These are phyloP conservation scores for Schwanniomyces yamadae DNA, from an alignment of 805 yeast genomes.

Conservation along the genomic window DNA sequence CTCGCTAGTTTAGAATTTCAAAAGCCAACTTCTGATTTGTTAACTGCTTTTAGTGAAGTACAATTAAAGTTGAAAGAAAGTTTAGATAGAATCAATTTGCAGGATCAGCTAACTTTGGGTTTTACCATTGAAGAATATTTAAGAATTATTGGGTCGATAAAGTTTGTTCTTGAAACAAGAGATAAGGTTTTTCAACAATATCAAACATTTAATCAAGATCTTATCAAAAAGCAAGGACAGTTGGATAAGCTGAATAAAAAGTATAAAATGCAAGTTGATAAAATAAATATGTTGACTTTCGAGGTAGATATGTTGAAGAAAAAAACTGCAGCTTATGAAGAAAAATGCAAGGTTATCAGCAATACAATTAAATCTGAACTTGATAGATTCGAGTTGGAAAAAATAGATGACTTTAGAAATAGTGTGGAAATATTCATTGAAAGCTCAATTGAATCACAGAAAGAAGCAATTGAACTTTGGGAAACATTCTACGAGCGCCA, in stretches of 20 bases:
- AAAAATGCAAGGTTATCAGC: slow-evolving; percentile 62
- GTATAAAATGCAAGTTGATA: slow-evolving; percentile 58
- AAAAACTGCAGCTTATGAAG: slow-evolving; percentile 52
- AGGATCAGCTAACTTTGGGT: slow-evolving; percentile 83
- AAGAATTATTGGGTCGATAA: slow-evolving; percentile 71
- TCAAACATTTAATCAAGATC: slow-evolving; percentile 44
- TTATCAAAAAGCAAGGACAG: slow-evolving; percentile 45
- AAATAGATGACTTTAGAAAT: slow-evolving; percentile 80
- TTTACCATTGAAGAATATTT: slow-evolving; percentile 85
- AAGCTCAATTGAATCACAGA: slow-evolving; percentile 87
- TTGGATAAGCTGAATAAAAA: slow-evolving; percentile 44
- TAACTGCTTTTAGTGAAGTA: slow-evolving; percentile 68
- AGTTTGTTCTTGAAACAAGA: slow-evolving; percentile 72
- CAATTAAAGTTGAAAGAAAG: slow-evolving; percentile 71
- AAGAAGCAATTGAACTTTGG: slow-evolving; percentile 86
- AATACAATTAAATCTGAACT: slow-evolving; percentile 68
- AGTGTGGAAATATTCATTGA: slow-evolving; percentile 89
- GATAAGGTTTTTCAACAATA: slow-evolving; percentile 48
- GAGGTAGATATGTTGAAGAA: slow-evolving; percentile 60
- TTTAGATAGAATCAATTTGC: slow-evolving; percentile 73
- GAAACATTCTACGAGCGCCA: slow-evolving; percentile 75
- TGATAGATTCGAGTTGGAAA: slow-evolving; percentile 67
- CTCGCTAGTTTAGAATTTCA: slow-evolving; percentile 76
- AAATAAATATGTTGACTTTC: slow-evolving; percentile 51
- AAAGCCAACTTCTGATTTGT: slow-evolving; percentile 58